These are phyloP conservation scores for Stemphylium lycopersici DNA, from an alignment of 2,329 filamentous ascomycete genomes.

Conservation along the genomic window DNA sequence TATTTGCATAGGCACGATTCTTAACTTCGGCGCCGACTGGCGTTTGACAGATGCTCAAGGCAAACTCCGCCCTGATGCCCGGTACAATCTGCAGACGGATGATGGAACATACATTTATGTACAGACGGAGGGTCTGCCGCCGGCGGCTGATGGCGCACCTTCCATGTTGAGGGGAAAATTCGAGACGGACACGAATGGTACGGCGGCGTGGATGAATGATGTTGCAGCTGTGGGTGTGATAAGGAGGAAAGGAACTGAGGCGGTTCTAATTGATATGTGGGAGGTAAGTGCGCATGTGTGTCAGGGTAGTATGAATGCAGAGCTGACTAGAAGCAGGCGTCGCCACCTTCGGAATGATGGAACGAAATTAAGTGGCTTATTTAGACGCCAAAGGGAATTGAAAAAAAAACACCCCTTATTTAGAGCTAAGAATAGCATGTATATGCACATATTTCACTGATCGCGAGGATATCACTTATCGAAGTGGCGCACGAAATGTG, in stretches of 20 bases:
- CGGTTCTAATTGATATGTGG: slow-evolving; percentile 38
- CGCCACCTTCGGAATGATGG: background rate
- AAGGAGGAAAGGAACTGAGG: slow-evolving; percentile 23
- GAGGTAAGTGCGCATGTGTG: slow-evolving; percentile 14
- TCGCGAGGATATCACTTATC: too few relatives aligned
- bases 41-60: slow-evolving; percentile 37
- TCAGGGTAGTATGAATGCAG: background rate
- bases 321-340: slow-evolving; percentile 2
- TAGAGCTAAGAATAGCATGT: background rate
- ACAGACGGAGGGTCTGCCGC: slow-evolving; percentile 39
- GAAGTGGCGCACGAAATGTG: background rate
- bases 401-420: background rate
- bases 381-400: background rate
- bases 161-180: slow-evolving; percentile 43
- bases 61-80: slow-evolving; percentile 42
- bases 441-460: too few relatives aligned
- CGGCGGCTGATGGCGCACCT: slow-evolving; percentile 24
- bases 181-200: slow-evolving; percentile 41
- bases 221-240: slow-evolving; percentile 39
- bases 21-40: slow-evolving; percentile 49
- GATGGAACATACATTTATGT: slow-evolving; percentile 46
- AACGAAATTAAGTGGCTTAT: background rate
- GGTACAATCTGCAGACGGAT: slow-evolving; percentile 47
- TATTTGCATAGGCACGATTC: slow-evolving; percentile 32
- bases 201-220: slow-evolving; percentile 49